Evolutionary conservation across 805 yeast genomes (phyloP), one percentile per base, ranked within the genome.

Genomic region (Teunomyces gatunensis): DNA sequence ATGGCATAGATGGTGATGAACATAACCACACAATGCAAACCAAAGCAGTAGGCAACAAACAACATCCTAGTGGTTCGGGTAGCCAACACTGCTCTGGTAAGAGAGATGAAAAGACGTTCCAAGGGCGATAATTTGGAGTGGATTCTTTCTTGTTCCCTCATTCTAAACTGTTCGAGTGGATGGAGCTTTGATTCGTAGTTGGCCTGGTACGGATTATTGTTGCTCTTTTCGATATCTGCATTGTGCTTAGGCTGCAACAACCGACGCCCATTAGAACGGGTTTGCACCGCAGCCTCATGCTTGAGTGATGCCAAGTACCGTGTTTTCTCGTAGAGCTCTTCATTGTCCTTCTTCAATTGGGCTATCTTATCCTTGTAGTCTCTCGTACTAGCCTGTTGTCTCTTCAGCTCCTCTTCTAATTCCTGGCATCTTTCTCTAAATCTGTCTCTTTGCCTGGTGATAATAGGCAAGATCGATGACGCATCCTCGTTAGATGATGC

Each of bases 381-480:
- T 33, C 71, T 75, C 23, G 85, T 74, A 34, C 75, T 73, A 17
- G 68, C 62, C 44, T 73, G 73, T 52, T 79, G 81, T 54, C 79
- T 80, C 62, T 87, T 83, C 33, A 84, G 58, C 57, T 89, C 96
- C 47, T 86, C 86, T 63, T 92, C 98, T 46, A 94, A 75, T 61
- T 89, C 96, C 48, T 79, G 80, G 58, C 86, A 89, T 46, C 89
- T 78, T n/a, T 80, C 78, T 57, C 95, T 83, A 73, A 91, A 90
- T 52, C 99, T 74, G 65, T 92, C 99, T 63, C 99, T 82, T 69
- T 92, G 99, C 60, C 92, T 91, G 11, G 97, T 90, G 25, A 94
- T 81, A 45, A 92, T 89, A 1, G 96, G 95, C 44, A 92, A 66
- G 25, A 91, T 80, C 3, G 83, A 77, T 10, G 73, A 59, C 45